Evolutionary conservation across 2,329 filamentous ascomycete genomes (phyloP).

Genomic region (Dryadomyces quercivorus): DNA sequence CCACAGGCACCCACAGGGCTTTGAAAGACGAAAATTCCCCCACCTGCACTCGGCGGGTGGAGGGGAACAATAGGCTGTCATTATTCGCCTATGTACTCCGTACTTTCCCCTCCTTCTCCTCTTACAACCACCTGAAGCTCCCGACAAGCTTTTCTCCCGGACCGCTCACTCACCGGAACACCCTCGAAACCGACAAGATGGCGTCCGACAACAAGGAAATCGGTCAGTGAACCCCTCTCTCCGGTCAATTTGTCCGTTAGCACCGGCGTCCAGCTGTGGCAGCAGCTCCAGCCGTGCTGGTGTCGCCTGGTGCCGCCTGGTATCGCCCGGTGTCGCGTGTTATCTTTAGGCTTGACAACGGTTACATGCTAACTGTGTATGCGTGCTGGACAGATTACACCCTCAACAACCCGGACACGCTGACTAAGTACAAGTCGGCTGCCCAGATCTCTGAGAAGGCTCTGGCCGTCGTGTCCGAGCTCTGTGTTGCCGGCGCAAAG

Average conservation of each 20-base stretch:
- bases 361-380: neutral
- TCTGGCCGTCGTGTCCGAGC: slow-evolving; percentile 66
- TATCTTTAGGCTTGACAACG: neutral
- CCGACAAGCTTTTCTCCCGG: neutral
- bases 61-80: neutral
- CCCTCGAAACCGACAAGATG: slow-evolving; percentile 20
- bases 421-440: slow-evolving; percentile 98
- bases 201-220: slow-evolving; percentile 30
- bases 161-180: neutral
- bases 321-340: neutral
- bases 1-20: neutral
- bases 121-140: neutral
- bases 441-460: slow-evolving; percentile 93
- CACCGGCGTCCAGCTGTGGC: too few species aligned
- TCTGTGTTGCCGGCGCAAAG: slow-evolving; percentile 75
- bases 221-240: slow-evolving; percentile 23
- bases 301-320: too few species aligned
- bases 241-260: too few species aligned
- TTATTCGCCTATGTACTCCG: neutral
- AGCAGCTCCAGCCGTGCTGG: too few species aligned
- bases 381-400: slow-evolving; percentile 56
- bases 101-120: neutral
- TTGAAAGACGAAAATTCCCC: neutral
- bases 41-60: neutral
- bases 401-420: slow-evolving; percentile 81